Base-by-base conservation (phyloP, 148 eudicot genomes). In the Fagopyrum esculentum region DNA sequence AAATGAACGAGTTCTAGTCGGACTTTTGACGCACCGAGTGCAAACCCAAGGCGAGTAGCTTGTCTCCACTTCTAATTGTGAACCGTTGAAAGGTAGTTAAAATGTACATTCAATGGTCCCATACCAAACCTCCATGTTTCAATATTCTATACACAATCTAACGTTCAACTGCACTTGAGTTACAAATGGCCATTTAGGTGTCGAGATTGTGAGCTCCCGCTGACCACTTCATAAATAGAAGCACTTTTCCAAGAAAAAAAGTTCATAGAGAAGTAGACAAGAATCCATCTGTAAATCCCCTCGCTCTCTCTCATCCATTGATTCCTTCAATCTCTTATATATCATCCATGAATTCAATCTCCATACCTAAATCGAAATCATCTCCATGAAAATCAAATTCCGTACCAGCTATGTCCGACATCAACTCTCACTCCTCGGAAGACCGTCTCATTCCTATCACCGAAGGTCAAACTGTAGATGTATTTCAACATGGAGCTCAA, bases 401-500 rank as follows among this genome's bases (percentile, higher is more conserved):
- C 30, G 11, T 43, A 9, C 16, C 43, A 61, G 44, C 43, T 61
- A 61, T 61, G 68, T 61, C 68, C 43, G 43, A 29, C 30, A 9
- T 61, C 68, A 61, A 61, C 68, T 61, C 68, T 61, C 11, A 61
- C 68, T 9, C 44, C 68, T 9, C 44, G 4, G 68, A 61, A 61
- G 68, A 61, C 68, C 68, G 30, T 61, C 5, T 61, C 68, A 3
- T 43, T 61, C 44, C 68, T 29, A 57, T 19, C 35, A n/a, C 63
- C 71, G 71, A 68, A 35, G 45, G 22, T 45, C 46, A 68, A 35
- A 15, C 47, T 17, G n/a, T 10, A 35, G 71, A 35, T 45, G 71
- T 40, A 35, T 15, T 68, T 35, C 49, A 69, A 2, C 22, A 69
- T 19, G 73, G 50, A 43, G 50, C 50, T 9, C 49, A 43, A 44